Evolutionary conservation across 345 rosid species (phyloP), one percentile per base, ranked within the genome.

Genomic region (Citrus medica): DNA sequence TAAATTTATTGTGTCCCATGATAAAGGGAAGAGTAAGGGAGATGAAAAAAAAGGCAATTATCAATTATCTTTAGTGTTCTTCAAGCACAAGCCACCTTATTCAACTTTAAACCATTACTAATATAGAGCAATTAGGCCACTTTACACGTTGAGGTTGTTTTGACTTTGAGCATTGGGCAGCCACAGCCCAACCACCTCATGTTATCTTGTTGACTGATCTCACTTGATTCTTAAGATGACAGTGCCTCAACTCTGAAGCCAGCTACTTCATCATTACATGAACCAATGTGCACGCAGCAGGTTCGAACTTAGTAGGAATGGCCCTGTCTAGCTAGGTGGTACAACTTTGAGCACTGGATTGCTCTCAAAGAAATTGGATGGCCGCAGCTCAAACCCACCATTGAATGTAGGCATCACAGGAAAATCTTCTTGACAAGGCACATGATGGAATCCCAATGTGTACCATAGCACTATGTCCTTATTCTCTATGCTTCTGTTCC

Each of bases 371-470:
- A 90, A 90, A 69, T 89, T 89, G 28, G 85, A 73, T 0, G 94
- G 91, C 10, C 84, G 72, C 7, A 90, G 84, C 79, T 87, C 91
- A 71, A 88, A 88, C 33, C 87, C 89, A 9, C 80, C 82, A 2
- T 71, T 80, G 37, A 88, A 37, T 10, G 88, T 88, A 7, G 93
- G 89, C 93, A 87, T 88, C 71, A 86, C 14, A 2, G 92, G 92
- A 24, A 68, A 89, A 80, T 91, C 92, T 81, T 90, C 93, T 46
- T 90, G 90, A 64, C 86, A 80, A 8, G 94, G 90, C 0, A 87
- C 78, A 33, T 90, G 91, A 56, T 87, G 91, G 37, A 86, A 80
- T 1, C 92, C 91, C 21, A 89, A 16, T 0, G 82, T 82, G 74
- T 88, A 83, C 92, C 91, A 87, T 35, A 89, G 55, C 17, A 89